phyloP scores from a whole-genome alignment of 495 filamentous ascomycete genomes.

The Podospora fimiseda region DNA sequence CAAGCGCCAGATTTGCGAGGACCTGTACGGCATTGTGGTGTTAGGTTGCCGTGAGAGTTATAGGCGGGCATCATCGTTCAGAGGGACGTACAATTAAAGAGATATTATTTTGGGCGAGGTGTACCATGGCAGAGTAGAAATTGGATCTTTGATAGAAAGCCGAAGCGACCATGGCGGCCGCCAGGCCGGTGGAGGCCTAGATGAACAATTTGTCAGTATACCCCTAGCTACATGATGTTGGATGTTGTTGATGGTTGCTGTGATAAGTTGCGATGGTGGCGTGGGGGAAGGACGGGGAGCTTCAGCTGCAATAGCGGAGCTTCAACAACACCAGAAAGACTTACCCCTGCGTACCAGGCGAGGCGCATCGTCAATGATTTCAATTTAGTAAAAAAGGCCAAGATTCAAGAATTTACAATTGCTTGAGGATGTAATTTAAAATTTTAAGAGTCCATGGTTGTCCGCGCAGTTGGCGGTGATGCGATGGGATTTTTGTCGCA shows the following conservation, averaged over 20 bases:
- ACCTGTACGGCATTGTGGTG: slow-evolving; percentile 47
- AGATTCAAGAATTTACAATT: slow-evolving; percentile 1
- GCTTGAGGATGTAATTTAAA: slow-evolving; percentile 9
- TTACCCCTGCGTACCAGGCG: slow-evolving; percentile 52
- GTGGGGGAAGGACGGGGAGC: neutral
- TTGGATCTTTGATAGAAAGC: slow-evolving; percentile 93
- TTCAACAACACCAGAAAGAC: too few relatives aligned
- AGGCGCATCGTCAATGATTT: slow-evolving; percentile 44
- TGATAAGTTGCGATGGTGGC: neutral
- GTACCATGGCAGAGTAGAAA: slow-evolving; percentile 95
- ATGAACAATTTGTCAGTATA: slow-evolving; percentile 11
- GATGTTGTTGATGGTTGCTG: neutral
- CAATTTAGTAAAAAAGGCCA: neutral
- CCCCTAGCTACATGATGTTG: too few relatives aligned
- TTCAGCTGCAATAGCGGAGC: neutral
- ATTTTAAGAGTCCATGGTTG: slow-evolving; percentile 19
- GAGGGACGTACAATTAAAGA: slow-evolving; percentile 70
- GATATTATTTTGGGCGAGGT: slow-evolving; percentile 89
- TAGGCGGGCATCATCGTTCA: slow-evolving; percentile 1
- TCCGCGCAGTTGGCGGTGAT: slow-evolving; percentile 3
- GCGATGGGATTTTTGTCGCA: slow-evolving; percentile 2
- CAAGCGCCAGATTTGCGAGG: slow-evolving; percentile 77
- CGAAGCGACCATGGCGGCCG: slow-evolving; percentile 51
- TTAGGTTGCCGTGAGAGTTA: neutral
- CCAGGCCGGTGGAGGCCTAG: slow-evolving; percentile 23